phyloP scores from a whole-genome alignment of 306 rosid genomes.

The Malus asiatica region DNA sequence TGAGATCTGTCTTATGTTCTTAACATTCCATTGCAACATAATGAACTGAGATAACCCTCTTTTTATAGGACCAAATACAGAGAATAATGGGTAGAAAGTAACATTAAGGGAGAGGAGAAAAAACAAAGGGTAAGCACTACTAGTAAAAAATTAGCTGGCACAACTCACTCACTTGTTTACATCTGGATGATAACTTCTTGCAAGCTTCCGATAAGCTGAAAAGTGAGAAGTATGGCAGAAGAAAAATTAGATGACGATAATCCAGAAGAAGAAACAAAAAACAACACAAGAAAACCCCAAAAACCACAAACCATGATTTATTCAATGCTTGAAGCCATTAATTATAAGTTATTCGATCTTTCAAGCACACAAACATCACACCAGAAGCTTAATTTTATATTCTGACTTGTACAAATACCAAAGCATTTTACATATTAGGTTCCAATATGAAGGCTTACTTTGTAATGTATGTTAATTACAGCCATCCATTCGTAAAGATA shows the following conservation, averaged over 20 bases:
- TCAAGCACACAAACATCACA: neutral
- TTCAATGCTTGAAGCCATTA: neutral
- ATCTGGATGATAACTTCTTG: slow-evolving; percentile 90
- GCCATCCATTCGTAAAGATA: neutral
- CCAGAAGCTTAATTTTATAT: neutral
- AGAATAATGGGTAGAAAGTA: neutral
- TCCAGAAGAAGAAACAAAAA: neutral
- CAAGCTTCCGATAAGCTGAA: slow-evolving; percentile 97
- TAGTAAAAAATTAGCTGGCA: neutral
- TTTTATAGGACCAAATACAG: neutral
- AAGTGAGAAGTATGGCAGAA: slow-evolving; percentile 10
- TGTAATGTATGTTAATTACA: neutral
- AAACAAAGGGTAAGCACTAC: neutral
- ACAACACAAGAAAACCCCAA: neutral
- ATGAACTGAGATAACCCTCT: neutral
- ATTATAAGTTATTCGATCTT: neutral
- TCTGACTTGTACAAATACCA: neutral
- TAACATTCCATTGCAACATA: neutral
- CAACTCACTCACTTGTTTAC: slow-evolving; percentile 80
- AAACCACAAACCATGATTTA: neutral
- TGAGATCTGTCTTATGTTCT: neutral
- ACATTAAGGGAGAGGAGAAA: slow-evolving; percentile 2
- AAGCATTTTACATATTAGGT: neutral
- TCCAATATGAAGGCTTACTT: neutral
- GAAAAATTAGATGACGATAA: neutral